These are phyloP conservation scores for Trypethelium eluteriae DNA, from an alignment of 495 filamentous ascomycete genomes.

Conservation along the genomic window DNA sequence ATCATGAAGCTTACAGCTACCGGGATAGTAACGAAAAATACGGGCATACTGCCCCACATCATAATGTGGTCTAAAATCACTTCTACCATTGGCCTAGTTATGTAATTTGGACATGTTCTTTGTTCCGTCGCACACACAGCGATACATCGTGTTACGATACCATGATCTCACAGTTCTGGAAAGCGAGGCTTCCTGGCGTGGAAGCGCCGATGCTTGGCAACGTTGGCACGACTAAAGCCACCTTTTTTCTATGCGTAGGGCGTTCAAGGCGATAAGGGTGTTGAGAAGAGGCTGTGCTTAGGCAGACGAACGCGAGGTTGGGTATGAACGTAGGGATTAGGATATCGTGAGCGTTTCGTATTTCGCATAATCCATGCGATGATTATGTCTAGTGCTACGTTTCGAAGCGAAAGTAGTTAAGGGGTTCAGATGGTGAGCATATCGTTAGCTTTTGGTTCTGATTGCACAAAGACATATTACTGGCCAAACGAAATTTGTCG, in stretches of 20 bases:
- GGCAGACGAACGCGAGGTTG: neutral
- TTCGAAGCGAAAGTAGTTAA: too few relatives aligned
- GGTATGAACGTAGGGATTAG: too few relatives aligned
- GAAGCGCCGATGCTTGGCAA: neutral
- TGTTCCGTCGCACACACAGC: neutral
- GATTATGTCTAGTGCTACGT: too few relatives aligned
- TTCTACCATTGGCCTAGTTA: neutral
- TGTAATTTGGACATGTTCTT: neutral
- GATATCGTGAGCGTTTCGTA: neutral
- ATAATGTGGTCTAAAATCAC: neutral
- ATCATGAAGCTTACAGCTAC: neutral
- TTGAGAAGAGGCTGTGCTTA: neutral
- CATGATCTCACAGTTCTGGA: neutral
- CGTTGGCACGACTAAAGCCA: neutral
- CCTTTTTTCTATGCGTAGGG: neutral
- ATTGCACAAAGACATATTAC: too few relatives aligned
- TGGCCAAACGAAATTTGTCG: too few relatives aligned
- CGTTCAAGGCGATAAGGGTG: neutral
- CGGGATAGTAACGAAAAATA: neutral
- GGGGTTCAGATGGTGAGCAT: too few relatives aligned
- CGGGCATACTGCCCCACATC: neutral
- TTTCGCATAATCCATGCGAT: neutral
- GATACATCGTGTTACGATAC: neutral
- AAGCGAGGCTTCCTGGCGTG: neutral
- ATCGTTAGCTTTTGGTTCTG: too few relatives aligned